Evolutionary conservation across 2,329 filamentous ascomycete genomes (phyloP), one percentile per base, ranked within the genome.

Genomic region (Talaromyces marneffei): DNA sequence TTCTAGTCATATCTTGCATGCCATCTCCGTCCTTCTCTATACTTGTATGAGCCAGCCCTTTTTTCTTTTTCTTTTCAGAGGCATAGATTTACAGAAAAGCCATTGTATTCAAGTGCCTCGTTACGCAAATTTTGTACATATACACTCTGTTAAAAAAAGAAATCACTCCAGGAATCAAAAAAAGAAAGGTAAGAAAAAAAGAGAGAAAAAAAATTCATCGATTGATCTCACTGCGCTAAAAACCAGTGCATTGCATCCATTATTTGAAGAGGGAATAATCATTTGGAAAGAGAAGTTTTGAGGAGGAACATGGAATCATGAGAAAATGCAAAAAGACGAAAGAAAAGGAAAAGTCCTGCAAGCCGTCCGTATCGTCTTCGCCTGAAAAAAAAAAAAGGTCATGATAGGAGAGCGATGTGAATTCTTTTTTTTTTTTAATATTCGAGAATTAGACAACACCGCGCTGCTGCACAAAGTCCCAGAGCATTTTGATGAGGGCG

Each of bases 401-500:
- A 10, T 2, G 40, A 44, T 14, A 18, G n/a, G n/a, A 35, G 46
- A 48, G 14, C 6, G 44, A 27, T 48, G 23, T 29, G 14, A 29
- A 16, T 2, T 20, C 10, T 7, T n/a, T 12, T 42, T n/a, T n/a
- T n/a, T n/a, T n/a, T n/a, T n/a, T n/a, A n/a, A n/a, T n/a, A n/a
- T n/a, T 18, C n/a, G 25, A 9, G 12, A 20, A 29, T 70, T 65
- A 78, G 63, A 75, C 63, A 60, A 70, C 74, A 29, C 75, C 75
- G 66, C 78, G 79, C 54, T 79, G 77, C 58, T 73, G 73, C 44
- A 85, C 85, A 73, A 94, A 95, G 64, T 97, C 93, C 93, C 93
- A 97, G 63, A 99, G 87, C 86, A 91, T 92, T 77, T 94, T 95
- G 73, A 94, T 89, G 39, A 97, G 83, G 29, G 80, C 78, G 66